Evolutionary conservation across 2,329 filamentous ascomycete species (phyloP), one percentile per base, ranked within the genome.

Genomic region (Lomentospora prolificans): DNA sequence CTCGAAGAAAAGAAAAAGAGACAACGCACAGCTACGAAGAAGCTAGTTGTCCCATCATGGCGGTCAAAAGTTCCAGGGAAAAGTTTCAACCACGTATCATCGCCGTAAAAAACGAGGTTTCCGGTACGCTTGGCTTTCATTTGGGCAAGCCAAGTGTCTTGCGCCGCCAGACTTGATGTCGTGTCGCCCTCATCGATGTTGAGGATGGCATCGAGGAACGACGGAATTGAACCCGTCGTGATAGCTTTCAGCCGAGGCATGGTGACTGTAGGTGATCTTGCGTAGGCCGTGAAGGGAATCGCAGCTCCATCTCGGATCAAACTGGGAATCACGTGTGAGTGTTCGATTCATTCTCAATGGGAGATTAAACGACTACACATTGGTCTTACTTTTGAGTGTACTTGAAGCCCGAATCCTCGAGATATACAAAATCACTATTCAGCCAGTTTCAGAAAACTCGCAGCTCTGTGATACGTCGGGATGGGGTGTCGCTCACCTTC

Each of bases 231-330:
- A 59, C 94, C 94, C 1, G 94, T 97, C 1, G 94, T 99, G 60
- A 99, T 90, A 51, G 94, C 90, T 73, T 99, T 99, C 64, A 99
- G 85, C 59, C 92, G 85, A 44, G 94, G 94, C 94, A 99, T 97
- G 17, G 94, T 99, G 59, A 99, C 92, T 6, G 94, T 99, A 2
- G 94, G 94, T 53, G 95, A 90, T n/a, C 89, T 87, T 17, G 94
- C 94, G 78, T 96, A 87, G 31, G 92, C 92, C 30, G 94, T 99
- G 68, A 95, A 99, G 3, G 94, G 94, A 36, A 97, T 76, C 5
- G 94, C 95, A 57, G 80, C 79, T 58, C 92, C 92, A 69, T 84
- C 77, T 64, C 86, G 82, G 66, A 97, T 95, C 61, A 97, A 77
- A 63, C 90, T 95, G 65, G 22, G 27, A 50, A 39, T 22, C 24